Evolutionary conservation across 345 rosid genomes (phyloP).

Genomic region (Brassica incana): DNA sequence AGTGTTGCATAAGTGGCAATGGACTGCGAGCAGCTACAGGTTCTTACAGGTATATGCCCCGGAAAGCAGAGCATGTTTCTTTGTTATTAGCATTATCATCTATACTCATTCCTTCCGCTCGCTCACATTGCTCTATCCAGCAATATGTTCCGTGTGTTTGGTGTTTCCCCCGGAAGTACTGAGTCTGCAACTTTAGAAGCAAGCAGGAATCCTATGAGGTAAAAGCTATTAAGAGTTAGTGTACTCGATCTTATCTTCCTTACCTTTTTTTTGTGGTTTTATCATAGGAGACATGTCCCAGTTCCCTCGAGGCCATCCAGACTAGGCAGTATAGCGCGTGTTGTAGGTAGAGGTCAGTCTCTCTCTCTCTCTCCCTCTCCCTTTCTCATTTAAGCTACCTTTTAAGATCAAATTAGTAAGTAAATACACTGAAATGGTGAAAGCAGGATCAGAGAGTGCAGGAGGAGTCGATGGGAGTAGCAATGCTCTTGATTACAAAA

Average conservation of each 20-base stretch:
- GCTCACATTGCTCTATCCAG: constrained; percentile 40
- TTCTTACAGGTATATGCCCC: constrained; percentile 78
- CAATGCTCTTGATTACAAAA: constrained; percentile 72
- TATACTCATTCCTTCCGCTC: not conserved
- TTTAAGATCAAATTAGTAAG: not conserved
- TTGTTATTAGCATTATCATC: not conserved
- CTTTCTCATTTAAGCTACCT: not conserved
- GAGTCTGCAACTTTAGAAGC: constrained; percentile 98
- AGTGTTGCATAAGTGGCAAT: constrained; percentile 95
- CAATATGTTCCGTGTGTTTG: constrained; percentile 95
- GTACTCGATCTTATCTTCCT: not conserved
- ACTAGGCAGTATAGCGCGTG: constrained; percentile 54
- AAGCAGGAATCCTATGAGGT: constrained; percentile 99
- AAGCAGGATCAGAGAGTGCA: constrained; percentile 79
- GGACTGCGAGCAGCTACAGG: constrained; percentile 95
- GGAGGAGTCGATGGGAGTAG: constrained; percentile 75
- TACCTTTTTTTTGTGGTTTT: constrained; percentile 9
- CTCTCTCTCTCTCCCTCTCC: not conserved
- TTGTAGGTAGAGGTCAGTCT: constrained; percentile 82
- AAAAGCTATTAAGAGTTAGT: constrained; percentile 13
- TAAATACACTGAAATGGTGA: not conserved
- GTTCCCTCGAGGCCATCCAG: constrained; percentile 79
- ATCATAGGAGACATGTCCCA: constrained; percentile 81
- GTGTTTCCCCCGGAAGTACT: constrained; percentile 66
- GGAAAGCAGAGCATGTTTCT: constrained; percentile 2